These are phyloP conservation scores for Porogramme epimiltina DNA, from an alignment of 1,284 basidiomycete species.

Conservation along the genomic window DNA sequence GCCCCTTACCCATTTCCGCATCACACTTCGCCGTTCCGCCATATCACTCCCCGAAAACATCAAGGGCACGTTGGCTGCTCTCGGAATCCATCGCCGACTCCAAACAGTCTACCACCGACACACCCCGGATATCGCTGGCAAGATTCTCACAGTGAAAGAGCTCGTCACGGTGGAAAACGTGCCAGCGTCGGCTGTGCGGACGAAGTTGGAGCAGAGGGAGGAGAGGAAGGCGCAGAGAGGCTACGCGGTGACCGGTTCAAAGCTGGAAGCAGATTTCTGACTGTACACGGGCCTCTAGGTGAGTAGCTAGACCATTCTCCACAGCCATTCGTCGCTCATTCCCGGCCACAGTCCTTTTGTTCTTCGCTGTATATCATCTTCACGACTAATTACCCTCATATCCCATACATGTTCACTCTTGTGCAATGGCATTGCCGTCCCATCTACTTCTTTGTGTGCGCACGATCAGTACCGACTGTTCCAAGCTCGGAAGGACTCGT, in stretches of 20 bases:
- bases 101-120: conserved; percentile 83
- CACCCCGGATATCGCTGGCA: conserved; percentile 74
- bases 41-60: conserved; percentile 76
- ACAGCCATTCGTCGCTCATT: not conserved
- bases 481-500: too few relatives aligned
- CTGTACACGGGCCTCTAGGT: not conserved
- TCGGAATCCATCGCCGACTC: conserved; percentile 79
- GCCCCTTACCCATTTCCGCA: conserved; percentile 75
- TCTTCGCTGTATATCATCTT: conserved; percentile 2
- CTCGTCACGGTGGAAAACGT: conserved; percentile 87
- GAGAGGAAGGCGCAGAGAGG: conserved; percentile 67
- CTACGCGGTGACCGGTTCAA: conserved; percentile 53
- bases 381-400: not conserved
- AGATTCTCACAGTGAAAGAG: conserved; percentile 84
- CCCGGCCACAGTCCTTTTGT: not conserved
- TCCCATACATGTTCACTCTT: not conserved
- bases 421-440: not conserved
- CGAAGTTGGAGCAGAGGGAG: conserved; percentile 62
- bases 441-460: too few relatives aligned
- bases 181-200: conserved; percentile 59
- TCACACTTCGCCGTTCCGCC: conserved; percentile 81
- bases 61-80: conserved; percentile 72
- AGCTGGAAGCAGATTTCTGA: conserved; percentile 18
- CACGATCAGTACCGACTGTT: too few relatives aligned
- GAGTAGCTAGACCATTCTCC: not conserved